Evolutionary conservation across 2,329 filamentous ascomycete species (phyloP).

Genomic region (Didymella pinodella): DNA sequence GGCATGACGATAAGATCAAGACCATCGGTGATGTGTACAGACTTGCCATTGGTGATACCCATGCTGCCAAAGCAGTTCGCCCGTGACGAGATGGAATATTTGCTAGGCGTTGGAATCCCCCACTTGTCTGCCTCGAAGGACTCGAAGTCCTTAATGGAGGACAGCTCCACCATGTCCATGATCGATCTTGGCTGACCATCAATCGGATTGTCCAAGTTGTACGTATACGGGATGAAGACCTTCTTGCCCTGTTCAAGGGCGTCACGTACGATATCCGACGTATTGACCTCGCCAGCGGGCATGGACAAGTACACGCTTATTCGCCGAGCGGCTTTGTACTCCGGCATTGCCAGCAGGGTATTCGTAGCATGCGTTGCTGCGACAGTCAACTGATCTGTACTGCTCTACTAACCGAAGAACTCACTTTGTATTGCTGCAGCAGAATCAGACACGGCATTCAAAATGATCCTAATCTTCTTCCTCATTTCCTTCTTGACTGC

Average conservation of each 20-base stretch:
- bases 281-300: slow-evolving; percentile 86
- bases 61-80: slow-evolving; percentile 76
- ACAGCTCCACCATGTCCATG: slow-evolving; percentile 94
- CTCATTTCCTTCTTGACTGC: slow-evolving; percentile 80
- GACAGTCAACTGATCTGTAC: slow-evolving; percentile 22
- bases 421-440: slow-evolving; percentile 74
- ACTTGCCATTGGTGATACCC: slow-evolving; percentile 56
- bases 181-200: slow-evolving; percentile 66
- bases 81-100: slow-evolving; percentile 69
- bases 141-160: slow-evolving; percentile 78
- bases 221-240: slow-evolving; percentile 91
- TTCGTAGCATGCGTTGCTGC: slow-evolving; percentile 72
- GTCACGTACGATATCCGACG: slow-evolving; percentile 80
- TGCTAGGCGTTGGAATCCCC: slow-evolving; percentile 89
- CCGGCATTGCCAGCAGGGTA: slow-evolving; percentile 70
- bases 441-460: slow-evolving; percentile 69
- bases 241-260: slow-evolving; percentile 79
- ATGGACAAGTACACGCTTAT: slow-evolving; percentile 94
- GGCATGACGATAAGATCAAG: slow-evolving; percentile 91
- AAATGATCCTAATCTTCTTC: slow-evolving; percentile 70
- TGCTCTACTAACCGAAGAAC: slow-evolving; percentile 33
- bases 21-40: slow-evolving; percentile 43
- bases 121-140: slow-evolving; percentile 80
- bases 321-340: slow-evolving; percentile 76
- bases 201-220: slow-evolving; percentile 60